Evolutionary conservation across 495 filamentous ascomycete species (phyloP).

Genomic region (Diplogelasinospora grovesii): DNA sequence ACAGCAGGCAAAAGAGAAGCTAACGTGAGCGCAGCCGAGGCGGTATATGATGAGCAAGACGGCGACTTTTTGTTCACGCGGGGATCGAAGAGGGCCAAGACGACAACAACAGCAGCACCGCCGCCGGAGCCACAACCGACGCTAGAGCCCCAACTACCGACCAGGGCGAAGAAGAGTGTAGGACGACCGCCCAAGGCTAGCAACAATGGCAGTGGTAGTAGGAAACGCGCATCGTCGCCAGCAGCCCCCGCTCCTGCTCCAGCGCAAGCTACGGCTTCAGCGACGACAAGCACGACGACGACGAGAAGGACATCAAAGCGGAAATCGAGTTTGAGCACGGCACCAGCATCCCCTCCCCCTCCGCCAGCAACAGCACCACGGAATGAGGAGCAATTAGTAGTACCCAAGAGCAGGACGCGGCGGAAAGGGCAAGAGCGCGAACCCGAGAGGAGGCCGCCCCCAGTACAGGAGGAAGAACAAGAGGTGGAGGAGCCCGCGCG

Average conservation of each 20-base stretch:
- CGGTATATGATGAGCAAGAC: conserved; percentile 59
- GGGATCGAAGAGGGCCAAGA: conserved; percentile 46
- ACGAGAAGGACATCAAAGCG: conserved; percentile 38
- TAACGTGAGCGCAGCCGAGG: conserved; percentile 24
- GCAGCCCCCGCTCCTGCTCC: conserved; percentile 21
- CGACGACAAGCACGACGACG: conserved; percentile 31
- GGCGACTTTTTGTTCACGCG: conserved; percentile 59
- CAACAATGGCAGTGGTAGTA: conserved; percentile 4
- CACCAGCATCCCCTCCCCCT: conserved; percentile 10
- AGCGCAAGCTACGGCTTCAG: conserved; percentile 9
- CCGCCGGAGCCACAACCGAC: conserved; percentile 31
- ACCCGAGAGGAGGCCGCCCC: neutral
- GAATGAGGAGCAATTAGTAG: conserved; percentile 13
- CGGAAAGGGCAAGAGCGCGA: conserved; percentile 16
- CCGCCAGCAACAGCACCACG: conserved; percentile 10
- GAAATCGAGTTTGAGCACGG: conserved; percentile 19
- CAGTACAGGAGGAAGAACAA: conserved; percentile 8
- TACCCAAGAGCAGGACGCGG: conserved; percentile 17
- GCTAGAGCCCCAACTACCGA: conserved; percentile 19
- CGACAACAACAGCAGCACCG: conserved; percentile 28
- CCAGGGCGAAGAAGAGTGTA: conserved; percentile 30
- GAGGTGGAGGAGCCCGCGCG: conserved; percentile 15
- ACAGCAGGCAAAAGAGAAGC: neutral
- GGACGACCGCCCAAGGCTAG: conserved; percentile 37
- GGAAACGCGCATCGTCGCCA: conserved; percentile 32